Conservation (phyloP, 805 yeast species). For the Kodamaea leandrae region DNA sequence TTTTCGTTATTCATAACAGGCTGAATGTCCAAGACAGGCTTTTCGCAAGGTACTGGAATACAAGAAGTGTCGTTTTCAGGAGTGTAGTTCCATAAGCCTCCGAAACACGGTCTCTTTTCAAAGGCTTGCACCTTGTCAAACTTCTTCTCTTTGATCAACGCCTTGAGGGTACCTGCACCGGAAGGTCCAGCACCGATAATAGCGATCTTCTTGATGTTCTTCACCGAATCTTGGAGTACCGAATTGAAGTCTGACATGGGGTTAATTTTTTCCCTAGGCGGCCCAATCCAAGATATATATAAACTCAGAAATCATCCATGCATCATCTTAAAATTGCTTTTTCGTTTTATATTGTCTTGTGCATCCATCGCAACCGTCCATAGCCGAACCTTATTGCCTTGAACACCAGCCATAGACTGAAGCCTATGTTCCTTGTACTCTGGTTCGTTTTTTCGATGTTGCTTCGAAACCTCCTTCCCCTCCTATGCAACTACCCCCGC, state of each 20-base stretch:
- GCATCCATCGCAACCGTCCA: background rate
- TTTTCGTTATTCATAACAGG: conserved; percentile 13
- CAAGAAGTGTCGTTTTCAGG: conserved; percentile 23
- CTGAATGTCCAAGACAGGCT: conserved; percentile 17
- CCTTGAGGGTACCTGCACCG: conserved; percentile 31
- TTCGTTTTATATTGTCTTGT: background rate
- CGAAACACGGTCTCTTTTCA: conserved; percentile 58
- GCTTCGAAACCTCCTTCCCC: too few species aligned
- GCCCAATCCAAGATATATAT: background rate
- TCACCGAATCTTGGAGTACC: conserved; percentile 7
- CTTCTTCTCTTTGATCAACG: conserved; percentile 50
- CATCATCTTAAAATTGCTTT: conserved; percentile 4
- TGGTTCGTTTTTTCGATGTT: too few species aligned
- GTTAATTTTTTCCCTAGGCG: background rate
- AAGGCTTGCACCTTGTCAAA: conserved; percentile 52
- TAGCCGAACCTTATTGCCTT: background rate
- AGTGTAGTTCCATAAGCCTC: conserved; percentile 78
- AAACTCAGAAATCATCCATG: background rate
- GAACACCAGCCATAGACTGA: too few species aligned
- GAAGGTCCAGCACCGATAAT: conserved; percentile 24
- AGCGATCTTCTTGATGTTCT: conserved; percentile 15
- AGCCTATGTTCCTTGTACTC: too few species aligned
- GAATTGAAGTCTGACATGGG: conserved; percentile 7
- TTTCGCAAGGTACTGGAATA: conserved; percentile 21
- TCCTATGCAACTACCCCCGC: too few species aligned